A percentile compares a stretch with the other conserved stretches of the same genome.
These are phyloP conservation scores for Botryosphaeria dothidea DNA, from an alignment of 2,329 filamentous ascomycete species.

Conservation along the genomic window DNA sequence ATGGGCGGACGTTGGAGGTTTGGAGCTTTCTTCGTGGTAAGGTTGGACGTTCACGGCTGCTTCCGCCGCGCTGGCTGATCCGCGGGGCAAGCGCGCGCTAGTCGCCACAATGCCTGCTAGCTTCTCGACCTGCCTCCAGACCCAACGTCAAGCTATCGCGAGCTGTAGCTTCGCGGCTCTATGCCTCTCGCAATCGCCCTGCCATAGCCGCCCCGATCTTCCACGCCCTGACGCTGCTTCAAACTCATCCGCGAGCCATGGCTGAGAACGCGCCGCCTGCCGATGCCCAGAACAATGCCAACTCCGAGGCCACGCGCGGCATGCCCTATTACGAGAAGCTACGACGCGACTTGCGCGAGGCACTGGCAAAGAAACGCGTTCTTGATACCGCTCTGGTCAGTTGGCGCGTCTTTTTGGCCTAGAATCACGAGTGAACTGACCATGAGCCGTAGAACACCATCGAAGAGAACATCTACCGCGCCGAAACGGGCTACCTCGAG, in stretches of 20 bases:
- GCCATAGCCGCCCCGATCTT: background rate
- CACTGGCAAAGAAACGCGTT: slow-evolving; percentile 64
- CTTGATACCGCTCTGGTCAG: slow-evolving; percentile 63
- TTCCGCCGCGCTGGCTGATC: slow-evolving; percentile 18
- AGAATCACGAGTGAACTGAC: background rate
- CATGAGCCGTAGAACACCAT: slow-evolving; percentile 40
- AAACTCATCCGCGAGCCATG: slow-evolving; percentile 38
- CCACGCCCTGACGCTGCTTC: too few species aligned
- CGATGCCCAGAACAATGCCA: slow-evolving; percentile 33
- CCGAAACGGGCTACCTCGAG: slow-evolving; percentile 87
- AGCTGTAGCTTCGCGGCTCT: background rate
- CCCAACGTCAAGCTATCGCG: background rate
- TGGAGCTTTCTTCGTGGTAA: background rate
- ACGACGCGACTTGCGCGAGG: slow-evolving; percentile 65
- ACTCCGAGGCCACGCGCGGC: slow-evolving; percentile 50
- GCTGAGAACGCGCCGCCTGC: slow-evolving; percentile 49
- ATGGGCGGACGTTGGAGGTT: background rate
- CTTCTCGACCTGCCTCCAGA: background rate
- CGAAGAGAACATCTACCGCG: slow-evolving; percentile 81
- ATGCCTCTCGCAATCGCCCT: background rate
- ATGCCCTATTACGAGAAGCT: slow-evolving; percentile 73
- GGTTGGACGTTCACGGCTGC: slow-evolving; percentile 16
- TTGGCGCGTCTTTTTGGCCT: slow-evolving; percentile 15
- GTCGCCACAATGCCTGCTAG: background rate
- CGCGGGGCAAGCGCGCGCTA: slow-evolving; percentile 19